Base-by-base conservation (phyloP, 495 filamentous ascomycete genomes). In the Xylaria venustula region DNA sequence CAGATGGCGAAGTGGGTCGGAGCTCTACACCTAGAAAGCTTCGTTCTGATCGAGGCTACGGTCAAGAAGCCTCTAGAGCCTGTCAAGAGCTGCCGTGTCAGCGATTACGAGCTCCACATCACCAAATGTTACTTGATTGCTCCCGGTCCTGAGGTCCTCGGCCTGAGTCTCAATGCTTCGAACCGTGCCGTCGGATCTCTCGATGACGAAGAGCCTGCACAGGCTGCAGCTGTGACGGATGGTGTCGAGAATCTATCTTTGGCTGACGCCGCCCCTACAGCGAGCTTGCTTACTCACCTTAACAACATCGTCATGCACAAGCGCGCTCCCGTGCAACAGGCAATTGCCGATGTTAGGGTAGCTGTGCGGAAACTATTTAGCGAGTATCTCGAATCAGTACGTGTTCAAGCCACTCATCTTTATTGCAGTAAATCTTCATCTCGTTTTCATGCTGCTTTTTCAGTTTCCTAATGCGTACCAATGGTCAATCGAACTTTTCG, bases 1-100 rank as follows among this genome's bases (percentile, higher is more conserved):
- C 56, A 93, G 78, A 98, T 98, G 95, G 90, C 95, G 64, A 98
- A 98, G 77, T 98, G 87, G 83, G 84, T 87, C 34, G 85, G 84
- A 51, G 83, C 80, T 45, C 79, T 98, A 66, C 90, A 89, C 71
- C 80, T 87, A 41, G 93, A 98, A 78, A 91, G 88, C 60, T 90
- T 90, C 57, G 88, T 97, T 19, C 75, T 87, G 54, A 87, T 97
- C 49, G 89, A 93, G 60, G 94, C 90, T 54, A 76, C 83, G 14
- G 87, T 97, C 11, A 83, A 92, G 80, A 87, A 89, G 79, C 89
- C 92, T 3, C 78, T 87, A 20, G 90, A 92, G 61, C 87, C 88
- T 6, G 89, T 98, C 65, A 91, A 90, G 69, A 90, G 88, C 54
- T 89, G 89, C 22, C 86, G 83, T 5, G 85, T 98, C 46, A 80